phyloP scores from a whole-genome alignment of 2,329 filamentous ascomycete species.

The Dactylellina parvicollis region DNA sequence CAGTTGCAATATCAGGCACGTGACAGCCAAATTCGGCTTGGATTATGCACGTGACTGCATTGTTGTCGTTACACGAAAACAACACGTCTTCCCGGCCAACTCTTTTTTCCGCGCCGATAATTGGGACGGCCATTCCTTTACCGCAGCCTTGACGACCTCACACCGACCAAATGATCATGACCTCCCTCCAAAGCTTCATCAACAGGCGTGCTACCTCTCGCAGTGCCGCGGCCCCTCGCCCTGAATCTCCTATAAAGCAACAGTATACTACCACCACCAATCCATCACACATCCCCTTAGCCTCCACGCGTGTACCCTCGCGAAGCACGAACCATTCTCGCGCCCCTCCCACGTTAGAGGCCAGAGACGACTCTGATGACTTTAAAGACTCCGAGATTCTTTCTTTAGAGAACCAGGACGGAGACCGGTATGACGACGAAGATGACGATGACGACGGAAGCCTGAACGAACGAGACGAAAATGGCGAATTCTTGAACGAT shows the following conservation, averaged over 20 bases:
- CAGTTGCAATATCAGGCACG: background rate
- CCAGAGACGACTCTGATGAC: slow-evolving; percentile 43
- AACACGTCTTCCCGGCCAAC: slow-evolving; percentile 39
- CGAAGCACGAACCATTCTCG: slow-evolving; percentile 34
- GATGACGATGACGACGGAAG: slow-evolving; percentile 30
- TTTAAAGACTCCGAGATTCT: slow-evolving; percentile 51
- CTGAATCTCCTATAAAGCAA: slow-evolving; percentile 37
- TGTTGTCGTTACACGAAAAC: slow-evolving; percentile 33
- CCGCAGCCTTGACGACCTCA: slow-evolving; percentile 11
- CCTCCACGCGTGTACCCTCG: slow-evolving; percentile 40
- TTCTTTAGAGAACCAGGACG: slow-evolving; percentile 40
- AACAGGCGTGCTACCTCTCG: slow-evolving; percentile 44
- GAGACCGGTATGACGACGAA: slow-evolving; percentile 28
- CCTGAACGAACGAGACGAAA: slow-evolving; percentile 18
- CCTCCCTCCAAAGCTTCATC: slow-evolving; percentile 50
- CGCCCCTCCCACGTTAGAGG: slow-evolving; percentile 8
- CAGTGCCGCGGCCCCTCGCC: background rate
- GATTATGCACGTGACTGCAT: background rate
- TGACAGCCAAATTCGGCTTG: too few relatives aligned
- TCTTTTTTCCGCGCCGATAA: background rate
- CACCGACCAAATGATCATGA: slow-evolving; percentile 51
- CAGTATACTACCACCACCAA: slow-evolving; percentile 5
- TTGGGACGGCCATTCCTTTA: slow-evolving; percentile 6
- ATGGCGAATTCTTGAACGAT: slow-evolving; percentile 41
- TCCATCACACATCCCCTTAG: slow-evolving; percentile 37